These are phyloP conservation scores for Phalaenopsis aphrodite DNA, from an alignment of 106 monocot species.

Conservation along the genomic window DNA sequence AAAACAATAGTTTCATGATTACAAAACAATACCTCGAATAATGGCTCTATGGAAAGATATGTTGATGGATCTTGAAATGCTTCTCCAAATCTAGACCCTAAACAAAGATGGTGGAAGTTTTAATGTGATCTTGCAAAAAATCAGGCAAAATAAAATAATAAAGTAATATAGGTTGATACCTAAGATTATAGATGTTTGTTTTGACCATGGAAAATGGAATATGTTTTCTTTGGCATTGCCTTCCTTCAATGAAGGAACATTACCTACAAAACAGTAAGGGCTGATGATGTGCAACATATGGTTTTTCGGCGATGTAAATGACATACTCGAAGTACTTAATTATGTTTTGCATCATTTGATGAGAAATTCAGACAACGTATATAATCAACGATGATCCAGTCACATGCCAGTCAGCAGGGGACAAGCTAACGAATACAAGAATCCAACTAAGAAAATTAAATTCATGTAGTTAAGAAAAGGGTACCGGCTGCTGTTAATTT, in stretches of 20 bases:
- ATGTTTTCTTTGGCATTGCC: slow-evolving; percentile 86
- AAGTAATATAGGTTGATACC: slow-evolving; percentile 30
- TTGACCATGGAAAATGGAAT: slow-evolving; percentile 83
- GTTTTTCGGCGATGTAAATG: not conserved
- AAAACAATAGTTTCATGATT: not conserved
- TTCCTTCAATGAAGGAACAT: slow-evolving; percentile 82
- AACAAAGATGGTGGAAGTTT: not conserved
- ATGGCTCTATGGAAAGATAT: slow-evolving; percentile 58
- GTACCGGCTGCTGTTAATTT: not conserved
- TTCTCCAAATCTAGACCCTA: slow-evolving; percentile 92
- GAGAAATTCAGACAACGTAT: not conserved
- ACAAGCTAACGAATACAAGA: not conserved
- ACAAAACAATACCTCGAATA: slow-evolving; percentile 67
- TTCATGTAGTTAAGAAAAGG: not conserved
- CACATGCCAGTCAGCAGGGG: not conserved
- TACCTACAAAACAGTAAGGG: slow-evolving; percentile 32
- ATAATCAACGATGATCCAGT: not conserved
- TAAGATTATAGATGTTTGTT: slow-evolving; percentile 57
- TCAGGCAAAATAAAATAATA: not conserved
- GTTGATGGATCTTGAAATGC: slow-evolving; percentile 93
- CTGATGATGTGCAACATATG: not conserved
- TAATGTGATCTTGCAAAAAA: not conserved
- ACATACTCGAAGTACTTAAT: not conserved
- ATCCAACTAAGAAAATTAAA: not conserved
- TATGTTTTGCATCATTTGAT: not conserved